phyloP scores from a whole-genome alignment of 805 yeast genomes.

The Teunomyces panamensis region DNA sequence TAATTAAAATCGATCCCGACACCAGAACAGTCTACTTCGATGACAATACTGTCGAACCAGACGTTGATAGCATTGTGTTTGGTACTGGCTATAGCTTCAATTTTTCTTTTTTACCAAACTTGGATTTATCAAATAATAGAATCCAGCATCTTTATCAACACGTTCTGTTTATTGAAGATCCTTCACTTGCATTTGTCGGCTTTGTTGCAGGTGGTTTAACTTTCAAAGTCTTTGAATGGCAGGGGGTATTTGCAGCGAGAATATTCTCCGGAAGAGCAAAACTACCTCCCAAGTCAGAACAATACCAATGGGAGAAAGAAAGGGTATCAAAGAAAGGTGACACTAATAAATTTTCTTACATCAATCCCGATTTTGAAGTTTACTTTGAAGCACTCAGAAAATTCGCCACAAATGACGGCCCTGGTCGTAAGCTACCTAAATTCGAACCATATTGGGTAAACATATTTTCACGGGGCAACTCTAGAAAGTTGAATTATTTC shows the following conservation, averaged over 20 bases:
- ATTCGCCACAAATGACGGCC: constrained; percentile 20
- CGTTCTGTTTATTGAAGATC: constrained; percentile 31
- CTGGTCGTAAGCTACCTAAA: constrained; percentile 20
- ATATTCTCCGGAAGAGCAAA: constrained; percentile 26
- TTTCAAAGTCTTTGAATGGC: constrained; percentile 41
- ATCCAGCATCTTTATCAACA: constrained; percentile 31
- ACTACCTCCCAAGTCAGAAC: constrained; percentile 28
- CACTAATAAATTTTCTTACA: constrained; percentile 23
- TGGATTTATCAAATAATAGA: constrained; percentile 24
- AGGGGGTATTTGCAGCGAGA: constrained; percentile 34
- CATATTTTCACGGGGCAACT: constrained; percentile 17
- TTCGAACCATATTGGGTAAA: constrained; percentile 20
- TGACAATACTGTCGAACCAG: constrained; percentile 14
- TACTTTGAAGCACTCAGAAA: constrained; percentile 19
- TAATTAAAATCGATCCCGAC: constrained; percentile 5
- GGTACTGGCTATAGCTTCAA: constrained; percentile 25
- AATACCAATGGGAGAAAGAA: constrained; percentile 26
- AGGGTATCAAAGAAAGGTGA: constrained; percentile 26
- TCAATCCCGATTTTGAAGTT: constrained; percentile 18
- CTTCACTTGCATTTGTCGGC: constrained; percentile 33
- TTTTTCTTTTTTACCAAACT: constrained; percentile 20
- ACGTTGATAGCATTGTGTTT: constrained; percentile 19
- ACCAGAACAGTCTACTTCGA: constrained; percentile 15
- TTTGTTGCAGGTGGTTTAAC: constrained; percentile 37
- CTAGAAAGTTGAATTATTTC: constrained; percentile 15